These are phyloP conservation scores for Carex kokanica DNA, from an alignment of 176 grass and related monocot genomes.

Conservation along the genomic window DNA sequence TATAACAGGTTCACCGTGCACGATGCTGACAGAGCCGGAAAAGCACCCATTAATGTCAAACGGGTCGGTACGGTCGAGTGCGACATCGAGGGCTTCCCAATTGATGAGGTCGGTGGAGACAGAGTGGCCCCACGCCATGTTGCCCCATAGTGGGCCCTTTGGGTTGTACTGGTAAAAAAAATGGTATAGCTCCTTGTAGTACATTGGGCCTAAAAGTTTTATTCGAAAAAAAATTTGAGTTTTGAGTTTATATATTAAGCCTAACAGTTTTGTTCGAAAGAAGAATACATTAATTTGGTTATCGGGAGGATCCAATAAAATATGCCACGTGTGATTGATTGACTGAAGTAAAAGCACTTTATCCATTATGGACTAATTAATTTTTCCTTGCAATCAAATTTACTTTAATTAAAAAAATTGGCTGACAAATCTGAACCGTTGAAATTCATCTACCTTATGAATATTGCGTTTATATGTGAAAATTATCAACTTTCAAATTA, in stretches of 20 bases:
- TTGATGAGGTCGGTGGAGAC: conserved; percentile 64
- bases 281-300: not conserved
- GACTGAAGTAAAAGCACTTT: not conserved
- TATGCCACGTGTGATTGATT: not conserved
- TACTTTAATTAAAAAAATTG: not conserved
- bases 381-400: not conserved
- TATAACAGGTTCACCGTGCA: conserved; percentile 33
- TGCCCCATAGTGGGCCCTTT: conserved; percentile 32
- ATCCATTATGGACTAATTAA: not conserved
- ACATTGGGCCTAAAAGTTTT: conserved; percentile 40
- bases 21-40: conserved; percentile 50
- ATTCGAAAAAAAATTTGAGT: no score
- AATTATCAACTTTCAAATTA: no score
- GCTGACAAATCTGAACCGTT: no score
- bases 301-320: not conserved
- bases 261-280: no score
- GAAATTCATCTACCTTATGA: no score
- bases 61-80: conserved; percentile 36
- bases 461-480: no score
- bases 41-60: conserved; percentile 54
- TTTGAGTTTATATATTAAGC: no score
- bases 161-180: conserved; percentile 84
- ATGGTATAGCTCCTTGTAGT: conserved; percentile 58
- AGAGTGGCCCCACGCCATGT: conserved; percentile 70
- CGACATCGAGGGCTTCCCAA: conserved; percentile 53